A percentile compares a stretch with the other conserved stretches of the same genome.
Evolutionary conservation across 1,139 yeast species (phyloP).

Genomic region (Blastobotrys apis): DNA sequence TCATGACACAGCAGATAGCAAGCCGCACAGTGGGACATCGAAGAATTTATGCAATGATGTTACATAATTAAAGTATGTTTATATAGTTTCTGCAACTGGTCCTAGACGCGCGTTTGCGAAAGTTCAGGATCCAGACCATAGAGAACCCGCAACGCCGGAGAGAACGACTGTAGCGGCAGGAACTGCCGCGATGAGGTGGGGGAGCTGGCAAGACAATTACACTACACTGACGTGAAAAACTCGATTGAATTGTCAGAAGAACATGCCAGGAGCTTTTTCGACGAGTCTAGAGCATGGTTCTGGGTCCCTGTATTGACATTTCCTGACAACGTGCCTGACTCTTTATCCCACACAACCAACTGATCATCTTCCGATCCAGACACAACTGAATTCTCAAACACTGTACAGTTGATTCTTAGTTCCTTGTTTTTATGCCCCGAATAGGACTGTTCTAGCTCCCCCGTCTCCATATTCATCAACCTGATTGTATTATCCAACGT

Average conservation of each 20-base stretch:
- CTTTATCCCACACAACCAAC: slow-evolving; percentile 77
- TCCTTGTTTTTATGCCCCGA: slow-evolving; percentile 31
- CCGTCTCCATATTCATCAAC: slow-evolving; percentile 29
- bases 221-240: no score
- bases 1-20: no score
- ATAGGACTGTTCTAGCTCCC: slow-evolving; percentile 28
- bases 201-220: no score
- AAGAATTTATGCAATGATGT: no score
- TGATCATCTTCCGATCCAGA: slow-evolving; percentile 90
- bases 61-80: no score
- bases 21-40: no score
- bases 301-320: neutral
- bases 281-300: slow-evolving; percentile 4
- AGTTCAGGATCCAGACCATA: no score
- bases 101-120: no score
- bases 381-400: slow-evolving; percentile 56
- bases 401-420: slow-evolving; percentile 23
- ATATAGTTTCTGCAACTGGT: no score
- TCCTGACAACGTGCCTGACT: neutral
- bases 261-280: neutral
- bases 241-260: slow-evolving; percentile 6
- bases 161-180: no score
- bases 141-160: no score
- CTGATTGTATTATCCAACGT: slow-evolving; percentile 30
- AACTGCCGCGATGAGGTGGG: no score